Conservation (phyloP, 192 early-diverging fungal species). For the Gonapodya prolifera region DNA sequence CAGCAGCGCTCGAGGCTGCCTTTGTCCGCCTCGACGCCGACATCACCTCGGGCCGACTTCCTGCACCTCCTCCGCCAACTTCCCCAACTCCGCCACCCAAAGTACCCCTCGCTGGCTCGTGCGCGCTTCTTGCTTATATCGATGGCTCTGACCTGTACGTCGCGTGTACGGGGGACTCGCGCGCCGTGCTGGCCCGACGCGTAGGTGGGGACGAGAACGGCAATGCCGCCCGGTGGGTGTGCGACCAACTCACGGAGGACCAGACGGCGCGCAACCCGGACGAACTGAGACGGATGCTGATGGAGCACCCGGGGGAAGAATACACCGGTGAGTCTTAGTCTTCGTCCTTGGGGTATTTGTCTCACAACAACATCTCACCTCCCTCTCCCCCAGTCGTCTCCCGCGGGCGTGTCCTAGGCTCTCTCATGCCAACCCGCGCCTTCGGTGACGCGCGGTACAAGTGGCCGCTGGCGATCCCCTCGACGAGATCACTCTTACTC, state of each 20-base stretch:
- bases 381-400: slow-evolving; percentile 10
- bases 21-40: slow-evolving; percentile 5
- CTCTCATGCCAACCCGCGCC: slow-evolving; percentile 14
- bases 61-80: background rate
- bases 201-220: too few relatives aligned
- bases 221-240: background rate
- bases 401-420: slow-evolving; percentile 11
- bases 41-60: background rate
- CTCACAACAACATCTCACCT: slow-evolving; percentile 18
- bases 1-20: background rate
- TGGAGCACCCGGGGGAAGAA: slow-evolving; percentile 64
- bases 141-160: slow-evolving; percentile 7
- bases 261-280: slow-evolving; percentile 38
- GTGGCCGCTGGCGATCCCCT: background rate
- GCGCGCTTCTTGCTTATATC: slow-evolving; percentile 5
- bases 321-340: slow-evolving; percentile 45
- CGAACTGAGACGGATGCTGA: slow-evolving; percentile 37
- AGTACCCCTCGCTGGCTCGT: background rate
- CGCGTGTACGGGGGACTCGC: slow-evolving; percentile 1
- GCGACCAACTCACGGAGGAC: slow-evolving; percentile 39
- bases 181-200: slow-evolving; percentile 2
- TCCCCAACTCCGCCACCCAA: background rate
- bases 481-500: slow-evolving; percentile 15
- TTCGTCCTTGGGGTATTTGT: slow-evolving; percentile 23
- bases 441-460: slow-evolving; percentile 8